Percentiles rank a stretch among this genome's conserved stretches.
Evolutionary conservation across 176 grass and related monocot genomes (phyloP).

Genomic region (Hyparrhenia diplandra): DNA sequence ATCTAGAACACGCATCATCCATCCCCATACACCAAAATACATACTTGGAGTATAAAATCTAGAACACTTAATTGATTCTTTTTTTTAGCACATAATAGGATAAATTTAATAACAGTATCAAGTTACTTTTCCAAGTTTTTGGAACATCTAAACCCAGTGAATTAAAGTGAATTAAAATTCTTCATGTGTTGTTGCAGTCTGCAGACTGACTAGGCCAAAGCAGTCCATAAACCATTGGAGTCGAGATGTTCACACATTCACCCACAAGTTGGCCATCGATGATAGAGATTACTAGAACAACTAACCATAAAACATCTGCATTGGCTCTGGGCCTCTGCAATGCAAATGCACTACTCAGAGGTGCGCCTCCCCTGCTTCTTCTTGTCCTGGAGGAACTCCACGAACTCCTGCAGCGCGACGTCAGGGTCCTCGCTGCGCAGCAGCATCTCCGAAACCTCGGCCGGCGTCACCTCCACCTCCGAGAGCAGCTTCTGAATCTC

Average conservation of each 20-base stretch:
- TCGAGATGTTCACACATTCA: not conserved
- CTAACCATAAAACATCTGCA: not conserved
- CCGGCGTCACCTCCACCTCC: constrained; percentile 24
- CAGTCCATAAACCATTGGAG: not conserved
- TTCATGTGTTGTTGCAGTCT: not conserved
- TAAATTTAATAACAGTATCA: no score
- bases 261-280: not conserved
- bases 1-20: no score
- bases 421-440: not conserved
- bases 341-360: not conserved
- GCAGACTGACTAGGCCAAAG: not conserved
- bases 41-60: no score
- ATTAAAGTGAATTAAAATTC: not conserved
- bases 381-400: not conserved
- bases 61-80: no score
- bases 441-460: constrained; percentile 31
- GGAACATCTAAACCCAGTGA: no score
- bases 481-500: constrained; percentile 7
- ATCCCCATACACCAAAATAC: no score
- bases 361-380: not conserved
- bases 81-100: no score
- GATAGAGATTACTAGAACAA: not conserved
- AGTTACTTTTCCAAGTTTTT: no score
- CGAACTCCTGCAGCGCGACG: constrained; percentile 4
- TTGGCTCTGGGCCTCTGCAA: not conserved